Evolutionary conservation across 495 filamentous ascomycete genomes (phyloP), one percentile per base, ranked within the genome.

Genomic region (Cenococcum geophilum): DNA sequence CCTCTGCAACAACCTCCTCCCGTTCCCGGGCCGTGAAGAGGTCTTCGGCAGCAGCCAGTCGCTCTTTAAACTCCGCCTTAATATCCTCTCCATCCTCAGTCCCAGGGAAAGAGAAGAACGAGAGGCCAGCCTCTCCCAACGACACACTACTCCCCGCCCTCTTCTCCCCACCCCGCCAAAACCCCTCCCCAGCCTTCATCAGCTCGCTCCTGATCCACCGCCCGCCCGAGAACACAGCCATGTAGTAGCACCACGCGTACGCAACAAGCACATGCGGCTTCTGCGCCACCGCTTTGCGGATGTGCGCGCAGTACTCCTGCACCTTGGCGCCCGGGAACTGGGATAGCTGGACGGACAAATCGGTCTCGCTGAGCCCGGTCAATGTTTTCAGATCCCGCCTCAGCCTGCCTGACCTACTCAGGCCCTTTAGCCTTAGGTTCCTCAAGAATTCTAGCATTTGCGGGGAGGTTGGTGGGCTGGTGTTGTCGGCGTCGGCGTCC

Each of bases 221-320:
- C 4, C 83, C 82, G 11, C 83, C 83, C 34, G 76, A 77, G 58
- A 86, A 81, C 0, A 85, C 67, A 5, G 82, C 82, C 75, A 83
- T 80, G 64, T 85, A 84, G 55, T 83, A 73, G 23, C 82, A 76
- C 81, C 82, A 84, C 1, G 77, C 74, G 64, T 83, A 84, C 0
- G 82, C 79, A 16, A 86, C 58, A 0, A 83, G 69, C 0, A 79
- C 64, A 59, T 83, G 80, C n/a, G 80, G 80, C 35, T 76, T 77
- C 21, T 18, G 45, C 1, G 16, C 25, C 1, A 78, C 70, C 3
- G 62, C 57, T 0, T 61, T 32, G 10, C 59, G 57, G 0, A 78
- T 78, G 42, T 77, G 78, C 9, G 59, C 49, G 47, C 65, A 57
- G 52, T 65, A 68, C 22, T 62, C 59, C 25, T 59, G 60, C n/a